A percentile compares a stretch with the other conserved stretches of the same genome.
Evolutionary conservation across 306 rosid genomes (phyloP).

Genomic region (Malus orientalis): DNA sequence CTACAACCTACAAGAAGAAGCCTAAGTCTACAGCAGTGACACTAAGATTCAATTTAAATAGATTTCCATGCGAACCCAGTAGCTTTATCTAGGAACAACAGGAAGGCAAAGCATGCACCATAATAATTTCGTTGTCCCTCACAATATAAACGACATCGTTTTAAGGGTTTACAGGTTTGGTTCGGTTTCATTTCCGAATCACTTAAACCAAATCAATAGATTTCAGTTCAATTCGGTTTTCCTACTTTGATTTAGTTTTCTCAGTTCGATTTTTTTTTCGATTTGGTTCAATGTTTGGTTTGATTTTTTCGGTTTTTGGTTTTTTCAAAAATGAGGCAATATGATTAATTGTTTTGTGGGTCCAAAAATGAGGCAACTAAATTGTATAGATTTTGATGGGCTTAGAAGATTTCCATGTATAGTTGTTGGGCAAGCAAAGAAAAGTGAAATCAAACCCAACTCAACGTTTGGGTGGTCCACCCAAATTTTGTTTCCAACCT

Average conservation of each 20-base stretch:
- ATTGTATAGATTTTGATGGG: not conserved
- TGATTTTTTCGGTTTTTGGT: too few species aligned
- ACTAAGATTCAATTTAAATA: not conserved
- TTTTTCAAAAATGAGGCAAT: too few species aligned
- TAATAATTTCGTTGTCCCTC: slow-evolving; percentile 29
- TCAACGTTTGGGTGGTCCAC: not conserved
- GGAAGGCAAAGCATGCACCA: slow-evolving; percentile 12
- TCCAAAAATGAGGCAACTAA: not conserved
- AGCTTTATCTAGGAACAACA: not conserved
- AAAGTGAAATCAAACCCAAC: not conserved
- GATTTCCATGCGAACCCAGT: not conserved
- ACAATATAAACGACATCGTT: slow-evolving; percentile 13
- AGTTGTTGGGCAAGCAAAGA: not conserved
- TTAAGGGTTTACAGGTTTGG: too few species aligned
- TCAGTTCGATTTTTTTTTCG: too few species aligned
- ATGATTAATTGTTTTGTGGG: too few species aligned
- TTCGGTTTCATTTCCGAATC: too few species aligned
- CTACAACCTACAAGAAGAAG: not conserved
- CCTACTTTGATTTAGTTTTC: too few species aligned
- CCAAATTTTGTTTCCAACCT: not conserved
- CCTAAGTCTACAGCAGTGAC: not conserved
- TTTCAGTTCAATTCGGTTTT: too few species aligned
- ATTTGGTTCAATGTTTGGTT: too few species aligned
- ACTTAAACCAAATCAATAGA: too few species aligned
- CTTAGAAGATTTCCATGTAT: not conserved